phyloP scores from a whole-genome alignment of 345 rosid species.

The Populus pruinosa region DNA sequence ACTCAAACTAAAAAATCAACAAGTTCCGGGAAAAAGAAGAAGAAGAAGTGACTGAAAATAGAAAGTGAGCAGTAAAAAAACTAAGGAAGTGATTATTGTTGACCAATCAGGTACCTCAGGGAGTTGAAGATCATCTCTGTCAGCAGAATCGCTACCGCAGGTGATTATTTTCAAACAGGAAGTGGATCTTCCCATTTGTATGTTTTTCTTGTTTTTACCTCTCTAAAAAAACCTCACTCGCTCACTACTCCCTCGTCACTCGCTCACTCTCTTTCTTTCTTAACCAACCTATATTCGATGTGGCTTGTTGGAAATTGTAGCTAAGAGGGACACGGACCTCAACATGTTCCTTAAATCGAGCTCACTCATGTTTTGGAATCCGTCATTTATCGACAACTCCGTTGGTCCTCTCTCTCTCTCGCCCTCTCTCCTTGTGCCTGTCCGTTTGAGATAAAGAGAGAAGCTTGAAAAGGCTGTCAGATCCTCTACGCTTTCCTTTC shows the following conservation, averaged over 20 bases:
- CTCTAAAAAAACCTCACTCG: neutral
- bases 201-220: slow-evolving; percentile 2
- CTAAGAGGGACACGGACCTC: slow-evolving; percentile 42
- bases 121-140: slow-evolving; percentile 42
- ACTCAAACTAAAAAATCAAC: neutral
- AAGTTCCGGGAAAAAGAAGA: neutral
- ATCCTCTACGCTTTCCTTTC: neutral
- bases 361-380: slow-evolving; percentile 29
- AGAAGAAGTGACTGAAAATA: neutral
- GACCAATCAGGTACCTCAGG: slow-evolving; percentile 38
- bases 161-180: slow-evolving; percentile 76
- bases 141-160: slow-evolving; percentile 59
- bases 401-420: neutral
- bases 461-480: slow-evolving; percentile 23
- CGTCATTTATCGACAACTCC: slow-evolving; percentile 24
- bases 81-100: neutral
- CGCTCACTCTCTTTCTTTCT: neutral
- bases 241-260: slow-evolving; percentile 1
- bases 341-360: slow-evolving; percentile 34
- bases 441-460: slow-evolving; percentile 17
- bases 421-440: neutral
- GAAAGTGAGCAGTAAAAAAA: neutral
- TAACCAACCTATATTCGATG: slow-evolving; percentile 7
- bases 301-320: slow-evolving; percentile 46
- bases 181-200: slow-evolving; percentile 61